Base-by-base conservation (phyloP, 2,329 filamentous ascomycete genomes). In the Calonectria pauciramosa region DNA sequence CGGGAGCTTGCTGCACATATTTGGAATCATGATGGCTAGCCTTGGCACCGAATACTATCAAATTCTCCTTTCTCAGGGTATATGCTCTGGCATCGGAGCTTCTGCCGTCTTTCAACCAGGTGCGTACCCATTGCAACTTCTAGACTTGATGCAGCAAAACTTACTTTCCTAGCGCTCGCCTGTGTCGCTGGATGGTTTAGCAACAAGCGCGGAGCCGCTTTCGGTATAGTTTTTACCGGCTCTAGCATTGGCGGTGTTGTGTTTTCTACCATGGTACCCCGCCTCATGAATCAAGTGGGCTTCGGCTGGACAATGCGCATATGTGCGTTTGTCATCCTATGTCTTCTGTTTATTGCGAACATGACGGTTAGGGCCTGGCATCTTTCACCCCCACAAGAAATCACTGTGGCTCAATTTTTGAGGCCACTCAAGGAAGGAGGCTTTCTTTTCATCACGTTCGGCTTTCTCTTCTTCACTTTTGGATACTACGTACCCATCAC, bases 21-120 rank as follows among this genome's bases (percentile, higher is more conserved):
- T 93, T 68, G 89, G 90, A 3, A 80, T 93, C 2, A 93, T 94
- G 90, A 92, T 93, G 91, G 87, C 90, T 0, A 89, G 87, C 6
- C 81, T 93, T 14, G 80, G 80, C 2, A 83, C 73, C 0, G 67
- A 86, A 23, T 87, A 87, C 74, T 87, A 84, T 54, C 86, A 87
- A 51, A 83, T 87, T n/a, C 77, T 87, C 6, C 76, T 88, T 0
- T 80, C 85, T 0, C 86, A 88, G 67, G 84, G 84, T 0, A 77
- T 87, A 0, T 86, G 82, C 66, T 84, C 82, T 11, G 83, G 83
- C 10, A 77, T 85, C 47, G 82, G 86, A 16, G 75, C 83, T 6
- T 80, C 81, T 6, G 81, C 81, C 64, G 80, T 85, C 49, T 84
- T 84, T 52, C 80, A 83, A 49, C 82, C 83, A 23, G 71, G 82